Percentiles rank a stretch among this genome's conserved stretches.
Evolutionary conservation across 1,284 basidiomycete genomes (phyloP).

Genomic region (Malassezia pachydermatis): DNA sequence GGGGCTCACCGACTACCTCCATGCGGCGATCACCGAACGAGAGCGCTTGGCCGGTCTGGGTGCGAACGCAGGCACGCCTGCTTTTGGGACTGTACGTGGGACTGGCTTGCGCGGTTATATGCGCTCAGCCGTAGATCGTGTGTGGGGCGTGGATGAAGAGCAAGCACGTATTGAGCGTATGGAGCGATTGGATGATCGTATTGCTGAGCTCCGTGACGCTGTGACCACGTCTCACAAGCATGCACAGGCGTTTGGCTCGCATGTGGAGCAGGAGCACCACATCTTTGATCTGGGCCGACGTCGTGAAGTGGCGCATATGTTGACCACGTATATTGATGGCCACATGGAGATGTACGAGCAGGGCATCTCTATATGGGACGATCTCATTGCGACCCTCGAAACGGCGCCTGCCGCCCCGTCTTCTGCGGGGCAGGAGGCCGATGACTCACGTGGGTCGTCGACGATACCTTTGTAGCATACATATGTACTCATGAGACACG

Average conservation of each 20-base stretch:
- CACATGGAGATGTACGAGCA: conserved; percentile 69
- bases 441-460: neutral
- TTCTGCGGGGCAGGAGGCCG: neutral
- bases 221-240: conserved; percentile 90
- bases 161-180: conserved; percentile 82
- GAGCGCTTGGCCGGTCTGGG: conserved; percentile 59
- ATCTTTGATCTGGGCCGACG: conserved; percentile 83
- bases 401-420: neutral
- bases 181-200: conserved; percentile 80
- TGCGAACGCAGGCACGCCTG: conserved; percentile 22
- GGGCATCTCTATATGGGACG: conserved; percentile 19
- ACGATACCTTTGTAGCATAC: neutral
- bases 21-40: conserved; percentile 76
- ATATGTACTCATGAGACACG: neutral
- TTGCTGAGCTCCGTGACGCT: conserved; percentile 94
- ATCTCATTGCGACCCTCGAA: conserved; percentile 10
- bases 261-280: conserved; percentile 77
- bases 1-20: conserved; percentile 88
- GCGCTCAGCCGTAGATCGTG: conserved; percentile 81
- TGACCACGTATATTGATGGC: conserved; percentile 76
- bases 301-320: conserved; percentile 87
- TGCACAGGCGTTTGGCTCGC: conserved; percentile 84
- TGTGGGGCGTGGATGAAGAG: conserved; percentile 87
- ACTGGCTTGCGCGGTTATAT: conserved; percentile 67
- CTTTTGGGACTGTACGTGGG: conserved; percentile 54